Evolutionary conservation across 2,329 filamentous ascomycete species (phyloP).

Genomic region (Epichloe aotearoae): DNA sequence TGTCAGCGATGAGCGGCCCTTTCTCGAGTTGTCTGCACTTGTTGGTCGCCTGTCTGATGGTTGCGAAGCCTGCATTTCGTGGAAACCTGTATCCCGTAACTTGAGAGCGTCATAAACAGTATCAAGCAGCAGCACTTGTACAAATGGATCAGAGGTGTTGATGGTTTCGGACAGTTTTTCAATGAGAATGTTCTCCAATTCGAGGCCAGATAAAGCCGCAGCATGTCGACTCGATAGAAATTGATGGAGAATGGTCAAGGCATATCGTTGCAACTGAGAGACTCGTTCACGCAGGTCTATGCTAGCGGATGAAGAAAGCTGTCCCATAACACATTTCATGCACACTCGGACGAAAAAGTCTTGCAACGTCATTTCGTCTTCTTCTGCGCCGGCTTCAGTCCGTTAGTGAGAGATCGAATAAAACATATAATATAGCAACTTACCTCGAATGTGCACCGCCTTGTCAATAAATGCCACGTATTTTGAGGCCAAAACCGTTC

Average conservation of each 20-base stretch:
- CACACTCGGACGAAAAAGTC: slow-evolving; percentile 55
- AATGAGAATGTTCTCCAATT: slow-evolving; percentile 59
- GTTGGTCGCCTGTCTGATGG: slow-evolving; percentile 32
- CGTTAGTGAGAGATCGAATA: slow-evolving; percentile 10
- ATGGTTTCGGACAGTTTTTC: slow-evolving; percentile 51
- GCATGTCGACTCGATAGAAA: slow-evolving; percentile 54
- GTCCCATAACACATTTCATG: slow-evolving; percentile 41
- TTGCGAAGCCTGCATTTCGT: slow-evolving; percentile 30
- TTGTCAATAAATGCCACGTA: slow-evolving; percentile 17
- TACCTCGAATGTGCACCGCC: slow-evolving; percentile 33
- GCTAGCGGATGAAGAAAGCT: slow-evolving; percentile 9
- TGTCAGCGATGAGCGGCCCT: slow-evolving; percentile 25
- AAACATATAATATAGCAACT: slow-evolving; percentile 16
- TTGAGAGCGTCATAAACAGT: slow-evolving; percentile 64
- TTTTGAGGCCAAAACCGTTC: slow-evolving; percentile 56
- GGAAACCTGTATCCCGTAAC: slow-evolving; percentile 35
- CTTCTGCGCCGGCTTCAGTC: slow-evolving; percentile 32
- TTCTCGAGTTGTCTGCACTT: slow-evolving; percentile 27
- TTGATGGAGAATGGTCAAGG: slow-evolving; percentile 56
- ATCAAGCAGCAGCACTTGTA: slow-evolving; percentile 68
- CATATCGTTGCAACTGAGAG: slow-evolving; percentile 56
- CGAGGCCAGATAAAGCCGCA: slow-evolving; percentile 42
- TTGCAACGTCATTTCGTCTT: slow-evolving; percentile 48
- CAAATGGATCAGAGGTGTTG: slow-evolving; percentile 47
- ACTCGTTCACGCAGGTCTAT: slow-evolving; percentile 28